Base-by-base conservation (phyloP, 2,329 filamentous ascomycete genomes). In the Pestalotiopsis sp. region DNA sequence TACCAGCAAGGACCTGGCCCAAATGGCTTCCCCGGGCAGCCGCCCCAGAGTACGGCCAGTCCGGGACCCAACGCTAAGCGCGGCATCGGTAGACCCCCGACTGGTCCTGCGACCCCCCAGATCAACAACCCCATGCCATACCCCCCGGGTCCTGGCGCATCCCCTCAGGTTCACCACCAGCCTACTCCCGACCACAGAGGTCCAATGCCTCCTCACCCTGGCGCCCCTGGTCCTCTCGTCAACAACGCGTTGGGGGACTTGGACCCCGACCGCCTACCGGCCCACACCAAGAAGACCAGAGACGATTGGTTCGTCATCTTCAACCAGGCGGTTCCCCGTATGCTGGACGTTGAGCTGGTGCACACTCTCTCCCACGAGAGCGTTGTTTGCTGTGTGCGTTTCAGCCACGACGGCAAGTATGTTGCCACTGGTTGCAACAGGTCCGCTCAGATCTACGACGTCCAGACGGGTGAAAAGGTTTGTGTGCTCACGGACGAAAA, bases 371-470 rank as follows among this genome's bases (percentile, higher is more conserved):
- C 90, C 70, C 96, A 99, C 78, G 93, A 97, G 78, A 98, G 95
- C 75, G 96, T 99, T 3, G 96, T 99, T 1, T 99, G 96, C 87
- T 99, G 96, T 79, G 96, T 99, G 45, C 90, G 96, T 69, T 99
- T 99, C 85, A 98, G 95, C 79, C 90, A 93, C 67, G 96, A 99
- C 77, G 96, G 96, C 74, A 95, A 97, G 78, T 98, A 93, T 75
- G 93, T 99, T 67, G 96, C 96, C 7, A 99, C 96, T 4, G 96
- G 96, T 58, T 98, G 96, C 86, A 99, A 99, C 82, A 88, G 95
- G 72, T 97, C 94, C n/a, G 96, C 96, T n/a, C 95, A 98, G 82
- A 99, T 99, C 75, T 99, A 96, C 80, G 96, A 99, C 73, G 95
- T 98, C 57, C 87, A 90, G 75, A 92, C 90, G 17, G 96, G 96